These are phyloP conservation scores for Biscogniauxia sp. DNA, from an alignment of 2,329 filamentous ascomycete genomes.

Conservation along the genomic window DNA sequence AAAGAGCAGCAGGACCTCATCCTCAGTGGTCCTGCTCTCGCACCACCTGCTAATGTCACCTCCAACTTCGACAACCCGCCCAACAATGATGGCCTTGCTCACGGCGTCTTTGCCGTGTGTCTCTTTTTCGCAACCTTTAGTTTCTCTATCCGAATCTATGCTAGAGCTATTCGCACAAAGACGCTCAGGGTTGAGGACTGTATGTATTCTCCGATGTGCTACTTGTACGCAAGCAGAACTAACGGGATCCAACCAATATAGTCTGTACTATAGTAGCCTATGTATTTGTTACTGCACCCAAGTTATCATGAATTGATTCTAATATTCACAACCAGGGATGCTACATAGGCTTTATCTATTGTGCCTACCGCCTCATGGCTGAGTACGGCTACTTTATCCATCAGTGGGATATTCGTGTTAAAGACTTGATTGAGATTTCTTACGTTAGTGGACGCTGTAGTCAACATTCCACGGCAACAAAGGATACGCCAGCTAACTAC, in stretches of 20 bases:
- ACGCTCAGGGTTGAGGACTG: slow-evolving; percentile 13
- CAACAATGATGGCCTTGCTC: slow-evolving; percentile 13
- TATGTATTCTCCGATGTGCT: slow-evolving; percentile 1
- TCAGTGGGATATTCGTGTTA: slow-evolving; percentile 16
- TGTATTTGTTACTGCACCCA: background rate
- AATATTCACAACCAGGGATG: slow-evolving; percentile 4
- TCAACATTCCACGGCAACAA: background rate
- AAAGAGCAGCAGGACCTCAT: slow-evolving; percentile 11
- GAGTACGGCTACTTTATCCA: slow-evolving; percentile 20
- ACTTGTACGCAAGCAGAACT: background rate
- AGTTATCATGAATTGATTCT: background rate
- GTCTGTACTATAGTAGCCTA: slow-evolving; percentile 13
- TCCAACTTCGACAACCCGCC: slow-evolving; percentile 16
- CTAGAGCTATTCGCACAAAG: slow-evolving; percentile 9
- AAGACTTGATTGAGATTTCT: slow-evolving; percentile 12
- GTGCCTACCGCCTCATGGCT: slow-evolving; percentile 11
- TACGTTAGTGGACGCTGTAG: slow-evolving; percentile 7
- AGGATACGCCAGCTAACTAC: background rate
- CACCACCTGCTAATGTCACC: slow-evolving; percentile 5
- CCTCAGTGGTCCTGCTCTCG: slow-evolving; percentile 10
- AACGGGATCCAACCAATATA: background rate
- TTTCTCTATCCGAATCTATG: slow-evolving; percentile 15
- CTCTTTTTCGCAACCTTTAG: slow-evolving; percentile 12
- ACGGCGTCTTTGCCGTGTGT: slow-evolving; percentile 12
- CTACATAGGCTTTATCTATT: slow-evolving; percentile 18